Percentiles rank a stretch among this genome's conserved stretches.
phyloP scores from a whole-genome alignment of 495 filamentous ascomycete species.

The Trichocladium antarcticum region DNA sequence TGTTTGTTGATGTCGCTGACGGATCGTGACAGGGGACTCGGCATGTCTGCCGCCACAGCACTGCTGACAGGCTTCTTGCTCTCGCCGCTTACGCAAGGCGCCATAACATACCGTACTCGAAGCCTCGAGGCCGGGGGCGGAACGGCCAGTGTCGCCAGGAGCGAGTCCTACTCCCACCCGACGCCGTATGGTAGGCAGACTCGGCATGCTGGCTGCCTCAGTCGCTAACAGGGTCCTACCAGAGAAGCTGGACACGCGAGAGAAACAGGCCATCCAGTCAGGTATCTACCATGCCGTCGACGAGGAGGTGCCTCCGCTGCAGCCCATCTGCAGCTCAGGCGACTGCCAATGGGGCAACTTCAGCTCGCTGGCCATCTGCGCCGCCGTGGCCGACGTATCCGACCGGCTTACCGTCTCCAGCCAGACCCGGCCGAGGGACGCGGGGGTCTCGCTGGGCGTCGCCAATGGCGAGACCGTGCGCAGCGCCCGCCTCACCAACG shows the following conservation, averaged over 20 bases:
- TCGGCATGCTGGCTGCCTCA: neutral
- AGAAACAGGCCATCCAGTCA: conserved; percentile 32
- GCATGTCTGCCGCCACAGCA: conserved; percentile 31
- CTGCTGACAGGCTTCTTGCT: conserved; percentile 32
- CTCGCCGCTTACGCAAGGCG: conserved; percentile 38
- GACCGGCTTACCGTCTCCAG: conserved; percentile 16
- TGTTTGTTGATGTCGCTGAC: neutral
- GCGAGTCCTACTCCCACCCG: conserved; percentile 17
- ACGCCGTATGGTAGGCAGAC: conserved; percentile 10
- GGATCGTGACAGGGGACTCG: conserved; percentile 25
- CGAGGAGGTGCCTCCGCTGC: conserved; percentile 7
- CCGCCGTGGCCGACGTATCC: conserved; percentile 30
- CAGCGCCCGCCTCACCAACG: conserved; percentile 20
- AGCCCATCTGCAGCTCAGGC: conserved; percentile 32
- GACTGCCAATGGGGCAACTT: conserved; percentile 37
- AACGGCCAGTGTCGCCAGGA: conserved; percentile 10
- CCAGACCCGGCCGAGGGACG: neutral
- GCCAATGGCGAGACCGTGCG: neutral
- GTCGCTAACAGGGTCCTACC: neutral
- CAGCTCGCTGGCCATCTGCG: conserved; percentile 38
- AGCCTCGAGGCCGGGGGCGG: conserved; percentile 5
- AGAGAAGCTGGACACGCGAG: conserved; percentile 21
- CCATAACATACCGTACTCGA: conserved; percentile 27
- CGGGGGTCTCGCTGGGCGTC: neutral
- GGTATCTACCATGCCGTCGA: conserved; percentile 30